A percentile compares a stretch with the other conserved stretches of the same genome.
phyloP scores from a whole-genome alignment of 306 rosid genomes.

The Mucuna pruriens region DNA sequence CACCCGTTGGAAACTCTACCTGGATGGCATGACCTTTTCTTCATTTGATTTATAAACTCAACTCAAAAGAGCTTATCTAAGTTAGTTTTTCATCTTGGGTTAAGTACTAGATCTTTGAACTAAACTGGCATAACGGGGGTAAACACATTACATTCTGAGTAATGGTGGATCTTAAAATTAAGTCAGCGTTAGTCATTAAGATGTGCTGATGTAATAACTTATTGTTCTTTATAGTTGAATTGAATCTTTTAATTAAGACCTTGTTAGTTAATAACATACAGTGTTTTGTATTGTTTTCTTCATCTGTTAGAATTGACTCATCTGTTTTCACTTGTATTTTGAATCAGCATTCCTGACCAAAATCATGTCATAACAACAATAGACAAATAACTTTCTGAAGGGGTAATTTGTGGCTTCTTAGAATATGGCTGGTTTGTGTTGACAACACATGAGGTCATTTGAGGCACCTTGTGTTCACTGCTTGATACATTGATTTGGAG shows the following conservation, averaged over 20 bases:
- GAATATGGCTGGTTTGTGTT: no score
- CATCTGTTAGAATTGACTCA: conserved; percentile 13
- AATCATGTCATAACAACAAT: not conserved
- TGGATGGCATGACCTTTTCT: no score
- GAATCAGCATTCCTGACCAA: not conserved
- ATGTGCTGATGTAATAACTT: not conserved
- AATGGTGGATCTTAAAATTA: not conserved
- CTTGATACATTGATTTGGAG: not conserved
- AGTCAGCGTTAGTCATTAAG: no score
- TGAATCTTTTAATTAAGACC: not conserved
- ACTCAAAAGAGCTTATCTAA: not conserved
- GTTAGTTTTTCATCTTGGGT: not conserved
- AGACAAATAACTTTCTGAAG: not conserved
- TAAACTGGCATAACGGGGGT: no score
- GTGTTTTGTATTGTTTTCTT: conserved; percentile 12
- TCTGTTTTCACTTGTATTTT: conserved; percentile 14
- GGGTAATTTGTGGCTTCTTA: conserved; percentile 18
- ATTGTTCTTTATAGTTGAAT: not conserved
- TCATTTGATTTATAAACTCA: not conserved
- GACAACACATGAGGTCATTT: not conserved
- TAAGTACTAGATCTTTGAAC: not conserved
- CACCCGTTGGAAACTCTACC: no score
- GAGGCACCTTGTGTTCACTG: not conserved
- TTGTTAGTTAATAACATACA: not conserved
- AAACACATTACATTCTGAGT: not conserved